Percentiles rank a stretch among this genome's conserved stretches.
Evolutionary conservation across 345 rosid species (phyloP).

Genomic region (Trapa bicornis): DNA sequence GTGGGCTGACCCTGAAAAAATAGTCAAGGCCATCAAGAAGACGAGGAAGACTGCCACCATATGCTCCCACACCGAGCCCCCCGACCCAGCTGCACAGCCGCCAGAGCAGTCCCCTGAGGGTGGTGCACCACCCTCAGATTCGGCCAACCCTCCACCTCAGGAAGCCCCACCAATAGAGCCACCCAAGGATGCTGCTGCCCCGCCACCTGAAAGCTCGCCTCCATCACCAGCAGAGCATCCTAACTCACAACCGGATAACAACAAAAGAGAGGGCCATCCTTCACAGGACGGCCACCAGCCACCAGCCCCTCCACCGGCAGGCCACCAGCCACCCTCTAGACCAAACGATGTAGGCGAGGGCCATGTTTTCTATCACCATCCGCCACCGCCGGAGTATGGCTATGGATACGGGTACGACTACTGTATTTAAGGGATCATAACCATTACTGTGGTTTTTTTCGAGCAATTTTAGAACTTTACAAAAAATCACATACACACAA

Average conservation of each 20-base stretch:
- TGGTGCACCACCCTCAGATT: conserved; percentile 25
- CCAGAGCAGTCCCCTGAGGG: conserved; percentile 21
- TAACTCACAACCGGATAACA: background rate
- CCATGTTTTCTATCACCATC: background rate
- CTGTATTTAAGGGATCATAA: background rate
- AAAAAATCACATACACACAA: background rate
- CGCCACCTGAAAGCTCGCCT: background rate
- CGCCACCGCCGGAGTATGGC: background rate
- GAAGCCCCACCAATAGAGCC: conserved; percentile 28
- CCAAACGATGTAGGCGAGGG: conserved; percentile 1
- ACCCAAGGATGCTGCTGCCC: background rate
- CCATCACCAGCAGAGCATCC: background rate
- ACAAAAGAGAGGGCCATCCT: background rate
- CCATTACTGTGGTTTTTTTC: too few relatives aligned
- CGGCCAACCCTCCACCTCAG: conserved; percentile 27
- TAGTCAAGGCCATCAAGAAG: conserved; percentile 53
- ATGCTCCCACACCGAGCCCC: conserved; percentile 33
- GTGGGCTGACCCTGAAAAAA: conserved; percentile 61
- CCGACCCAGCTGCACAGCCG: conserved; percentile 25
- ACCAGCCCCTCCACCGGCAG: background rate
- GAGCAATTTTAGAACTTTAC: too few relatives aligned
- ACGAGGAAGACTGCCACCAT: conserved; percentile 55
- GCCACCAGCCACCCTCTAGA: background rate
- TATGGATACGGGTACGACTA: background rate
- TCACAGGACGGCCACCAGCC: background rate